A percentile compares a stretch with the other conserved stretches of the same genome.
Conservation (phyloP, 495 filamentous ascomycete genomes). For the Venustampulla echinocandica region DNA sequence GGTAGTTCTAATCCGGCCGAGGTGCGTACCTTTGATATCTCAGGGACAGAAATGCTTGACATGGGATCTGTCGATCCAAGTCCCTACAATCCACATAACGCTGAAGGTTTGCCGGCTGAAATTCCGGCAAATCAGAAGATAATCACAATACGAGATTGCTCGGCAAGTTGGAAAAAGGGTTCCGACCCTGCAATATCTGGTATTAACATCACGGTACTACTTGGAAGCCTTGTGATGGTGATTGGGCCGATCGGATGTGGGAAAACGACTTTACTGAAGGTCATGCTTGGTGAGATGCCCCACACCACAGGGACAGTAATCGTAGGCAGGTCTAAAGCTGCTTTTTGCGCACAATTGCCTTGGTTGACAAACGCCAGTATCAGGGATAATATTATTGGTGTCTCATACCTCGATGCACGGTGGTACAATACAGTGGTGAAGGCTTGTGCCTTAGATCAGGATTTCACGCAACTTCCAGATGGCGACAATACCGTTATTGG, state of each 20-base stretch:
- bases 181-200: conserved; percentile 1
- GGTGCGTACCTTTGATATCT: not conserved
- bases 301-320: conserved; percentile 18
- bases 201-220: conserved; percentile 6
- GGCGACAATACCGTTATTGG: conserved; percentile 53
- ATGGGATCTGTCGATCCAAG: not conserved
- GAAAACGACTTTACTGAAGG: conserved; percentile 42
- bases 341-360: conserved; percentile 21
- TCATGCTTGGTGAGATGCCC: conserved; percentile 41
- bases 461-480: conserved; percentile 44
- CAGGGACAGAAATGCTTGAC: not conserved
- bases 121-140: not conserved
- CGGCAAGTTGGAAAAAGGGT: conserved; percentile 10
- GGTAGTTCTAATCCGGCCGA: not conserved
- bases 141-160: conserved; percentile 19
- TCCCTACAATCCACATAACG: not conserved
- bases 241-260: conserved; percentile 42
- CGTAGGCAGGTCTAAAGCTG: not conserved
- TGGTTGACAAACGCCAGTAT: conserved; percentile 47
- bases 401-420: conserved; percentile 41
- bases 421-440: conserved; percentile 56
- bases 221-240: conserved; percentile 15
- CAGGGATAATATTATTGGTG: conserved; percentile 47
- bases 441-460: conserved; percentile 52
- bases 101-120: not conserved